phyloP scores from a whole-genome alignment of 495 filamentous ascomycete species.

The Penicillium antarcticum region DNA sequence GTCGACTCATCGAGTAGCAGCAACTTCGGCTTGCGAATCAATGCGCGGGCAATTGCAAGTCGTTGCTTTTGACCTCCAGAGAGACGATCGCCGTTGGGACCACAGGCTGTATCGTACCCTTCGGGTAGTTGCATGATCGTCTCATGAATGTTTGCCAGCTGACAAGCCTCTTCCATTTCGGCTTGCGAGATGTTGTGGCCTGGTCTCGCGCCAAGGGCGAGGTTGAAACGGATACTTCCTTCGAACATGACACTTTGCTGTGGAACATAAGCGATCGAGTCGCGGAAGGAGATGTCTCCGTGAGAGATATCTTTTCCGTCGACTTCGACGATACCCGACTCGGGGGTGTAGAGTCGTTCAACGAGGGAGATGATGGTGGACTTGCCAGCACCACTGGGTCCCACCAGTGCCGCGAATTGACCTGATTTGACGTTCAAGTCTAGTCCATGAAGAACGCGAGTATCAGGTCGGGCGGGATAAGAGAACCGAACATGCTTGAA shows the following conservation, averaged over 20 bases:
- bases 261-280: conserved; percentile 46
- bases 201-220: conserved; percentile 43
- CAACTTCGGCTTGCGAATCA: conserved; percentile 65
- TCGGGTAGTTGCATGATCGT: conserved; percentile 52
- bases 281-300: conserved; percentile 31
- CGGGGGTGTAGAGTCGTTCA: conserved; percentile 53
- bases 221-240: conserved; percentile 50
- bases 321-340: conserved; percentile 32
- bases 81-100: conserved; percentile 56
- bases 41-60: conserved; percentile 67
- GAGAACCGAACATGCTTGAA: conserved; percentile 55
- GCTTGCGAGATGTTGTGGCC: conserved; percentile 33
- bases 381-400: conserved; percentile 60
- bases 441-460: conserved; percentile 50
- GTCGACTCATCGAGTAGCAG: conserved; percentile 77
- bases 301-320: conserved; percentile 37
- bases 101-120: conserved; percentile 59
- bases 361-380: conserved; percentile 58
- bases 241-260: conserved; percentile 52
- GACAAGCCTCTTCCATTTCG: conserved; percentile 53
- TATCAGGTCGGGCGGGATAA: conserved; percentile 57
- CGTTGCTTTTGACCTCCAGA: conserved; percentile 75
- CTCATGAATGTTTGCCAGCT: conserved; percentile 54
- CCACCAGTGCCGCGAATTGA: conserved; percentile 58
- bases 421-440: conserved; percentile 53